Evolutionary conservation across 495 filamentous ascomycete genomes (phyloP).

Genomic region (Talaromyces trachyspermus): DNA sequence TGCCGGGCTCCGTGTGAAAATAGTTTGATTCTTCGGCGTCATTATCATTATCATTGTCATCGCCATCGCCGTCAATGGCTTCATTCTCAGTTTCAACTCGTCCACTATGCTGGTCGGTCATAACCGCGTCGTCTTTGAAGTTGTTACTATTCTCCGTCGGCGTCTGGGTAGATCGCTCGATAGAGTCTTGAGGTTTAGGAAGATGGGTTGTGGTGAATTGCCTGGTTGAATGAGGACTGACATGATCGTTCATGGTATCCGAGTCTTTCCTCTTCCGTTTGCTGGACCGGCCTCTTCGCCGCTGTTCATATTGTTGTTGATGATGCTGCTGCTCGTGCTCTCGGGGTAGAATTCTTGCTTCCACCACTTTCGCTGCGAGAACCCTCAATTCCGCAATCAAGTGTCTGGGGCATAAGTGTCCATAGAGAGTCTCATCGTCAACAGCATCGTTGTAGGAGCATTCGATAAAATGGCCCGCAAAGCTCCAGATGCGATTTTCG

Average conservation of each 20-base stretch:
- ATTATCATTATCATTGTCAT: conserved; percentile 11
- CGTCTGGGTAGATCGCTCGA: background rate
- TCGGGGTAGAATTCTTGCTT: too few relatives aligned
- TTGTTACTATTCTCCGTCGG: background rate
- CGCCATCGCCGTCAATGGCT: conserved; percentile 6
- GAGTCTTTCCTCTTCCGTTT: conserved; percentile 29
- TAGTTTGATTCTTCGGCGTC: background rate
- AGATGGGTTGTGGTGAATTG: conserved; percentile 2
- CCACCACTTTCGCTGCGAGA: conserved; percentile 58
- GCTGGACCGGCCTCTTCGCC: background rate
- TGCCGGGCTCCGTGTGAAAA: conserved; percentile 5
- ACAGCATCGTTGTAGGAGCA: conserved; percentile 81
- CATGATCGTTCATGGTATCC: background rate
- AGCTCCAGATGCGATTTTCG: conserved; percentile 61
- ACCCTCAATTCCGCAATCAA: conserved; percentile 66
- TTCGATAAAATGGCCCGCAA: conserved; percentile 87
- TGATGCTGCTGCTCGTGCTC: too few relatives aligned
- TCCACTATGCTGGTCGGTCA: background rate
- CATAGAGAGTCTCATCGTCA: conserved; percentile 69
- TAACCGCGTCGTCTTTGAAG: background rate
- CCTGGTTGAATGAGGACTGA: conserved; percentile 24
- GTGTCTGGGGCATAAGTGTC: conserved; percentile 79
- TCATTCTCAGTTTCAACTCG: background rate
- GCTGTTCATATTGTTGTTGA: conserved; percentile 10
- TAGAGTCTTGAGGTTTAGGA: background rate